These are phyloP conservation scores for Ophiostoma perfectum DNA, from an alignment of 2,329 filamentous ascomycete genomes.

Conservation along the genomic window DNA sequence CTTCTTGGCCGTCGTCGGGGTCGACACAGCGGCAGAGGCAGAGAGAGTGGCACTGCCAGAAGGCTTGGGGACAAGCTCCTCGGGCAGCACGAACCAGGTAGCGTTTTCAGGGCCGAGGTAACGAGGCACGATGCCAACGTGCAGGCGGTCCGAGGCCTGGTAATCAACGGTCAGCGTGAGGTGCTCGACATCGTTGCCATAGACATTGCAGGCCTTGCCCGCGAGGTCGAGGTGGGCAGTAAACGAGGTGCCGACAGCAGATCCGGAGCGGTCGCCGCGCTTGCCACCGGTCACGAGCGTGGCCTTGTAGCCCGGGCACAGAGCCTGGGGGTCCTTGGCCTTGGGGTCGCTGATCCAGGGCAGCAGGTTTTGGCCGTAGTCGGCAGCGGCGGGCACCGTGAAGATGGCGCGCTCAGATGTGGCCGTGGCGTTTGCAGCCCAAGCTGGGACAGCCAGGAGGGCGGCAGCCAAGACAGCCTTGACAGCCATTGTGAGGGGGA, in stretches of 20 bases:
- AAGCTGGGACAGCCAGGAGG: background rate
- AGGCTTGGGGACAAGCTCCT: constrained; percentile 56
- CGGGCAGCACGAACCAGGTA: constrained; percentile 62
- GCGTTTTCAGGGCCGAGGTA: constrained; percentile 56
- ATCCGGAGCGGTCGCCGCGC: background rate
- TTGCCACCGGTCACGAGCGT: constrained; percentile 45
- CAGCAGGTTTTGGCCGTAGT: constrained; percentile 44
- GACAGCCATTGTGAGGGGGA: background rate
- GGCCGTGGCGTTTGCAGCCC: constrained; percentile 11
- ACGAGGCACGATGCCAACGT: constrained; percentile 63
- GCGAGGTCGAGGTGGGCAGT: constrained; percentile 66
- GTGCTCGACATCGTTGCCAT: constrained; percentile 66
- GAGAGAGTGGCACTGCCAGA: constrained; percentile 25
- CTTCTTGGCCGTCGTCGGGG: background rate
- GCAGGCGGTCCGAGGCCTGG: constrained; percentile 50
- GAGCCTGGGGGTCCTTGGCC: constrained; percentile 56
- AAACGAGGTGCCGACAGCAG: constrained; percentile 38
- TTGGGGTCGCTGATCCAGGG: constrained; percentile 61
- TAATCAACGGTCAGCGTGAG: constrained; percentile 60
- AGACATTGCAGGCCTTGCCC: constrained; percentile 67
- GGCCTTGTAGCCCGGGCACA: constrained; percentile 65
- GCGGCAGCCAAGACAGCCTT: constrained; percentile 8
- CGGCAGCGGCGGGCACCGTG: constrained; percentile 44
- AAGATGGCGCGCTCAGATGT: constrained; percentile 31
- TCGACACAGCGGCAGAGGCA: background rate